A percentile compares a stretch with the other conserved stretches of the same genome.
Conservation (phyloP, 495 filamentous ascomycete species). For the Zalerion maritima region DNA sequence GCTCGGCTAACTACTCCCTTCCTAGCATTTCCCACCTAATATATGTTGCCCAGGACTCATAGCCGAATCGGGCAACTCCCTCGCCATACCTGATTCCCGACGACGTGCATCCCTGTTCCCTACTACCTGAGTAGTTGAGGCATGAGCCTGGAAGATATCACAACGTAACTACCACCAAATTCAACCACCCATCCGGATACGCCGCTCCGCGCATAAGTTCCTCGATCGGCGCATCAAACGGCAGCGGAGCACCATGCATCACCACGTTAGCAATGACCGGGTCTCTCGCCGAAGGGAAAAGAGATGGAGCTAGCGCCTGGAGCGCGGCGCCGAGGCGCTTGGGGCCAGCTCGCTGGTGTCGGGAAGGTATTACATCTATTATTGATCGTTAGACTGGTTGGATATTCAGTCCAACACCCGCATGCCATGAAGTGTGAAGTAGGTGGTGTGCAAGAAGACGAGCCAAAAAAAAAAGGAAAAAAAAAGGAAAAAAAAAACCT, state of each 20-base stretch:
- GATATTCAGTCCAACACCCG: too few species aligned
- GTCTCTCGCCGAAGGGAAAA: conserved; percentile 79
- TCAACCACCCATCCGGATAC: conserved; percentile 87
- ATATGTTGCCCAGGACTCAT: too few species aligned
- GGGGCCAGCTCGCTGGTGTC: conserved; percentile 31
- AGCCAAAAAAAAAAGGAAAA: conserved; percentile 1
- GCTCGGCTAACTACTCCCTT: too few species aligned
- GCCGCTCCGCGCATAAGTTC: conserved; percentile 68
- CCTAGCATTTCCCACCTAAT: too few species aligned
- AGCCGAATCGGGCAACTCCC: too few species aligned
- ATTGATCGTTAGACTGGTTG: conserved; percentile 5
- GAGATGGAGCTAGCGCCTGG: conserved; percentile 56
- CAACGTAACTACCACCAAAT: conserved; percentile 72
- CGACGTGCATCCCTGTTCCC: neutral
- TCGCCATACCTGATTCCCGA: too few species aligned
- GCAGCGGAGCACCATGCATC: conserved; percentile 73
- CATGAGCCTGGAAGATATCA: conserved; percentile 11
- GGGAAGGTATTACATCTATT: conserved; percentile 6
- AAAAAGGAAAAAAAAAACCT: conserved; percentile 12
- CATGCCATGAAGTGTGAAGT: conserved; percentile 4
- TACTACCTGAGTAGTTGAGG: neutral
- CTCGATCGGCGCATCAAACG: conserved; percentile 69
- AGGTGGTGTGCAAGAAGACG: neutral
- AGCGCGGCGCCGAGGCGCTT: conserved; percentile 76
- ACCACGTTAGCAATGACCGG: conserved; percentile 84